These are phyloP conservation scores for Trichoderma sp. DNA, from an alignment of 2,329 filamentous ascomycete genomes.

Conservation along the genomic window DNA sequence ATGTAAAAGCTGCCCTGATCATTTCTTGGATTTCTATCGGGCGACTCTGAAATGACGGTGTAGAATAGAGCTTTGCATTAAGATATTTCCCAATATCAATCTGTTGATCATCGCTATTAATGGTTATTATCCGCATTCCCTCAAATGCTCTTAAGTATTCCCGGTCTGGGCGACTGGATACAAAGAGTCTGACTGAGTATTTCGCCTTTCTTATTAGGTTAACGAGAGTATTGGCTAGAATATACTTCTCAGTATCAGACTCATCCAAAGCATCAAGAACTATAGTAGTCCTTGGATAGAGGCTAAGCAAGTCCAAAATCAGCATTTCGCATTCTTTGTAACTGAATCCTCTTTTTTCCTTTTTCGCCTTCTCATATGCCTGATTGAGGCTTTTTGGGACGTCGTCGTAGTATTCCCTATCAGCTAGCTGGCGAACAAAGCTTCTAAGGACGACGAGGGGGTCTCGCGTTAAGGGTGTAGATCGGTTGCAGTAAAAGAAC, in stretches of 20 bases:
- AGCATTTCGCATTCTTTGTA: constrained; percentile 20
- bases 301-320: constrained; percentile 14
- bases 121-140: not conserved
- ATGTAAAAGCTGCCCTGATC: not conserved
- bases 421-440: constrained; percentile 22
- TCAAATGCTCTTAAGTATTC: constrained; percentile 20
- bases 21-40: not conserved
- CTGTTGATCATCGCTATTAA: constrained; percentile 21
- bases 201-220: constrained; percentile 2
- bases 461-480: constrained; percentile 14
- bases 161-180: constrained; percentile 23
- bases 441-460: constrained; percentile 21
- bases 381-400: not conserved
- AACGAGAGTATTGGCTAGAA: constrained; percentile 21
- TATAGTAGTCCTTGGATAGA: constrained; percentile 20
- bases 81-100: constrained; percentile 24
- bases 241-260: constrained; percentile 13
- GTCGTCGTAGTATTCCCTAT: not conserved
- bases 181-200: constrained; percentile 23
- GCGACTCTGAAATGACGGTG: not conserved
- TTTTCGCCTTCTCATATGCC: constrained; percentile 4
- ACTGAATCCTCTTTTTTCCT: not conserved
- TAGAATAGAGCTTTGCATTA: constrained; percentile 3
- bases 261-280: constrained; percentile 25
- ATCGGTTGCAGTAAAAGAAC: constrained; percentile 25